Evolutionary conservation across 176 grass and related monocot genomes (phyloP).

Genomic region (Dactylis glomerata): DNA sequence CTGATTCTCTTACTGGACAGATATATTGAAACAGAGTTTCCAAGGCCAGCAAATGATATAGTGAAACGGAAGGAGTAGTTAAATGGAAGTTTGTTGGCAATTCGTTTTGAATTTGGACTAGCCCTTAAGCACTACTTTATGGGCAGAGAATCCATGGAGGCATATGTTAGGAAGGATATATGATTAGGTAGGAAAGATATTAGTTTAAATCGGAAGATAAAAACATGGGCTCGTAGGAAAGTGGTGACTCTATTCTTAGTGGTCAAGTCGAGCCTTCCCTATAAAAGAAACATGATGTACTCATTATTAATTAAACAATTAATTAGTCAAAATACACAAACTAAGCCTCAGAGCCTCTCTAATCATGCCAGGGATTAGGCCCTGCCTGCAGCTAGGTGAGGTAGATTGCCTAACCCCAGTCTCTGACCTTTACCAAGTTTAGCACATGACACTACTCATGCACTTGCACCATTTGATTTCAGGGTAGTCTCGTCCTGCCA

Average conservation of each 20-base stretch:
- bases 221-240: not conserved
- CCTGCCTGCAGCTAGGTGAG: not conserved
- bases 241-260: not conserved
- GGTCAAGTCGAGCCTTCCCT: not conserved
- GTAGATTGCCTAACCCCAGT: not conserved
- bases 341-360: not conserved
- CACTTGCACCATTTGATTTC: not conserved
- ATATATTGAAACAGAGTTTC: not conserved
- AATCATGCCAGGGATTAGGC: not conserved
- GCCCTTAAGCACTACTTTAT: not conserved
- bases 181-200: not conserved
- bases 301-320: not conserved
- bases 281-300: not conserved
- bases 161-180: not conserved
- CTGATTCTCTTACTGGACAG: not conserved
- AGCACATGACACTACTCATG: not conserved
- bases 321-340: not conserved
- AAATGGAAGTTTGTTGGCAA: not conserved
- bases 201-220: not conserved
- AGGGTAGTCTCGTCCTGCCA: constrained; percentile 4
- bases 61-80: not conserved
- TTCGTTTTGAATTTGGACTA: not conserved
- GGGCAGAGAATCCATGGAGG: not conserved
- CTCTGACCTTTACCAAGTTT: not conserved
- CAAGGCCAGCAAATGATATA: not conserved